Percentiles rank a stretch among this genome's conserved stretches.
Evolutionary conservation across 495 filamentous ascomycete genomes (phyloP).

Genomic region (Neurospora tetrasperma): DNA sequence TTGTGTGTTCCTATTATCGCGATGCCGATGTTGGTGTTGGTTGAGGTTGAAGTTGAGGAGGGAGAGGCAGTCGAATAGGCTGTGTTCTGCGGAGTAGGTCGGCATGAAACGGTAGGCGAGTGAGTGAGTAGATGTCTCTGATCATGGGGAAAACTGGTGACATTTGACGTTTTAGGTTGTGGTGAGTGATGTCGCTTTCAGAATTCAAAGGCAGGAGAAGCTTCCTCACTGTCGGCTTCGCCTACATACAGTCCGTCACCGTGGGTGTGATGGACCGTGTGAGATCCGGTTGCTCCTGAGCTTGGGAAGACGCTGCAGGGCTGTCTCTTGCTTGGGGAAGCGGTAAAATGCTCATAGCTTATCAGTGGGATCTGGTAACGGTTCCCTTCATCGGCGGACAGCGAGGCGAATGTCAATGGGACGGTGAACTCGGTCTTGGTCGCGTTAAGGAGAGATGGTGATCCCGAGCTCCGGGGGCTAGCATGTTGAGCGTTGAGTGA

Average conservation of each 20-base stretch:
- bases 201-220: constrained; percentile 24
- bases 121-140: constrained; percentile 15
- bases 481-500: constrained; percentile 1
- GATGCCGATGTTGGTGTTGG: background rate
- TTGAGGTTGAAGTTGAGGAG: constrained; percentile 7
- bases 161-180: background rate
- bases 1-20: background rate
- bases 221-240: constrained; percentile 21
- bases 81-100: constrained; percentile 11
- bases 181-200: constrained; percentile 1
- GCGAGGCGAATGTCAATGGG: background rate
- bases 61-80: constrained; percentile 16
- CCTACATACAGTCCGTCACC: constrained; percentile 24
- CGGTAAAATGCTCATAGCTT: background rate
- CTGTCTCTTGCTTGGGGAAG: background rate
- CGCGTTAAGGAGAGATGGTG: constrained; percentile 2
- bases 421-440: background rate
- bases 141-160: background rate
- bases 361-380: background rate
- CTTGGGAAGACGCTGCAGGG: background rate
- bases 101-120: constrained; percentile 22
- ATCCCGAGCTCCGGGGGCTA: constrained; percentile 3
- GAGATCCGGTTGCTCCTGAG: background rate
- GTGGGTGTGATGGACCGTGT: constrained; percentile 22
- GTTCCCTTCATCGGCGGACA: background rate